phyloP scores from a whole-genome alignment of 2,329 filamentous ascomycete genomes.

The Aspergillus proliferans region DNA sequence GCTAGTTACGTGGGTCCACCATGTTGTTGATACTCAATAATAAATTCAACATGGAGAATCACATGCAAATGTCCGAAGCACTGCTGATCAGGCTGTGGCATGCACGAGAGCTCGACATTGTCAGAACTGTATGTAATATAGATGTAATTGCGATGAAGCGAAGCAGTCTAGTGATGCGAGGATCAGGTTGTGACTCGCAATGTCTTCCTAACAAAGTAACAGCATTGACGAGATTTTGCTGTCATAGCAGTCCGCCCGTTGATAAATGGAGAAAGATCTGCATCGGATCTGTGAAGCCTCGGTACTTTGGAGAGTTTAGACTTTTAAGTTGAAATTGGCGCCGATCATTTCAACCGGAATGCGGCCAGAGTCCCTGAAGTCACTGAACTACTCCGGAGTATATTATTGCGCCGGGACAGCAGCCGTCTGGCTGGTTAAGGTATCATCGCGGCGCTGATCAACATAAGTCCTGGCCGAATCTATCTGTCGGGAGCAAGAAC shows the following conservation, averaged over 20 bases:
- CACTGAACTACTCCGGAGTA: too few relatives aligned
- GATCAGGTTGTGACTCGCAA: not conserved
- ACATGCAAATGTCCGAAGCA: not conserved
- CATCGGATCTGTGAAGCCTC: not conserved
- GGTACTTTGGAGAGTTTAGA: not conserved
- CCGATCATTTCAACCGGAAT: too few relatives aligned
- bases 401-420: too few relatives aligned
- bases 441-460: too few relatives aligned
- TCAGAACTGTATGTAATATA: too few relatives aligned
- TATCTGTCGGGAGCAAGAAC: too few relatives aligned
- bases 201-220: not conserved
- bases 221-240: not conserved
- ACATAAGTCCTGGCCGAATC: too few relatives aligned
- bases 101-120: too few relatives aligned
- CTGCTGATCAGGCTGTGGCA: not conserved
- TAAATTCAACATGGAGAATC: not conserved
- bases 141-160: too few relatives aligned
- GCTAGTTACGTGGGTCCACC: not conserved
- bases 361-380: too few relatives aligned
- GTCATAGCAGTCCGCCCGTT: not conserved
- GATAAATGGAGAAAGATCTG: not conserved
- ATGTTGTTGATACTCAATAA: not conserved
- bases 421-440: too few relatives aligned
- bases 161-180: not conserved
- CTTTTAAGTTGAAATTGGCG: too few relatives aligned